A percentile compares a stretch with the other conserved stretches of the same genome.
Evolutionary conservation across 208 protist species (phyloP).

Genomic region (Trypanosoma vivax): DNA sequence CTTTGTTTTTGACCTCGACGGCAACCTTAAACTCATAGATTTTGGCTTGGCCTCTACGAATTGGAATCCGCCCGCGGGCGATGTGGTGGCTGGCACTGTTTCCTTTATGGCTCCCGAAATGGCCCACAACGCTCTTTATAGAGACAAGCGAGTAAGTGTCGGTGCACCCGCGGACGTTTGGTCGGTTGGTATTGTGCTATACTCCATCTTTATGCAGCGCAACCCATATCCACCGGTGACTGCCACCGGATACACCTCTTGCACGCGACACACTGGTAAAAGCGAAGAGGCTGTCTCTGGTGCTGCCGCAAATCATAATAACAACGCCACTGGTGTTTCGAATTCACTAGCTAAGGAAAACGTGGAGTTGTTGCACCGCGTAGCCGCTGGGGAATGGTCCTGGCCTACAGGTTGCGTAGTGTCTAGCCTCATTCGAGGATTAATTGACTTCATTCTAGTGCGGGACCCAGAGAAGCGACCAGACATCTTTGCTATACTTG

Average conservation of each 20-base stretch:
- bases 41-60: slow-evolving; percentile 81
- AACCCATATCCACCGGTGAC: slow-evolving; percentile 60
- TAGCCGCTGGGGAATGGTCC: slow-evolving; percentile 65
- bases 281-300: slow-evolving; percentile 8
- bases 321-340: neutral
- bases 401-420: slow-evolving; percentile 61
- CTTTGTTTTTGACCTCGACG: slow-evolving; percentile 85
- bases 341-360: slow-evolving; percentile 37
- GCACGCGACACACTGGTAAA: neutral
- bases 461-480: slow-evolving; percentile 48
- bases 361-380: slow-evolving; percentile 52
- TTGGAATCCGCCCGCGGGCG: slow-evolving; percentile 65
- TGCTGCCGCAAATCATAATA: slow-evolving; percentile 1
- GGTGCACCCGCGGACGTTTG: slow-evolving; percentile 79
- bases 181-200: slow-evolving; percentile 85
- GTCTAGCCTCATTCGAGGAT: slow-evolving; percentile 48
- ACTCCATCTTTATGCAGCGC: slow-evolving; percentile 84
- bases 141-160: slow-evolving; percentile 71
- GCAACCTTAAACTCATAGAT: slow-evolving; percentile 88
- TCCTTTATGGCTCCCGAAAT: slow-evolving; percentile 92
- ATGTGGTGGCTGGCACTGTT: slow-evolving; percentile 85
- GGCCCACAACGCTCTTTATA: slow-evolving; percentile 85
- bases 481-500: slow-evolving; percentile 51
- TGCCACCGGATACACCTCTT: neutral
- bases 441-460: slow-evolving; percentile 68